Percentiles rank a stretch among this genome's conserved stretches.
Conservation (phyloP, 2,329 filamentous ascomycete genomes). For the Cercospora zeina region DNA sequence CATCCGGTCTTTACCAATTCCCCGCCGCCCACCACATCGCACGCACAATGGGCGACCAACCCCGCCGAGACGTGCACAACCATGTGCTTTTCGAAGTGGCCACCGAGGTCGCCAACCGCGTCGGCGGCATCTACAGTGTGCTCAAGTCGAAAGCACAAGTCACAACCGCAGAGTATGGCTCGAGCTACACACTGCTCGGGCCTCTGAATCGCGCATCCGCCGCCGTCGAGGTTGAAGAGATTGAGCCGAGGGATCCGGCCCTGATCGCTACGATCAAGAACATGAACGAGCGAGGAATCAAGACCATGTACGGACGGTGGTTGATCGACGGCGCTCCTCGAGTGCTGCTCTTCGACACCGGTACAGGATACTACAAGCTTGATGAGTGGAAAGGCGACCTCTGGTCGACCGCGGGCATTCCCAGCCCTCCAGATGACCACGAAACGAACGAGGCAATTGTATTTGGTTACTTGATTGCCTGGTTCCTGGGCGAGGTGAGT, state of each 20-base stretch:
- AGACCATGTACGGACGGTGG: constrained; percentile 92
- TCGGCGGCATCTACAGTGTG: constrained; percentile 98
- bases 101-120: constrained; percentile 95
- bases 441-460: constrained; percentile 98
- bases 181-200: constrained; percentile 91
- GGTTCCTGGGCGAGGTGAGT: constrained; percentile 93
- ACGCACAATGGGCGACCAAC: constrained; percentile 39
- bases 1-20: constrained; percentile 15
- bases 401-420: constrained; percentile 90
- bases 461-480: constrained; percentile 94
- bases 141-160: constrained; percentile 98
- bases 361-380: constrained; percentile 85
- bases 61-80: constrained; percentile 77
- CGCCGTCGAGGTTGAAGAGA: constrained; percentile 94
- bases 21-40: constrained; percentile 5
- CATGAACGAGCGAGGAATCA: constrained; percentile 89
- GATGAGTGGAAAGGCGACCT: constrained; percentile 97
- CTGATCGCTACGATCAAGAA: constrained; percentile 80
- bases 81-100: constrained; percentile 96
- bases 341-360: constrained; percentile 91
- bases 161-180: constrained; percentile 97
- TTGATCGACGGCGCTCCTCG: constrained; percentile 94
- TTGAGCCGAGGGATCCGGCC: constrained; percentile 78
- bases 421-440: constrained; percentile 84
- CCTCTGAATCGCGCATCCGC: constrained; percentile 91